These are phyloP conservation scores for Didymella pinodella DNA, from an alignment of 2,329 filamentous ascomycete species.

Conservation along the genomic window DNA sequence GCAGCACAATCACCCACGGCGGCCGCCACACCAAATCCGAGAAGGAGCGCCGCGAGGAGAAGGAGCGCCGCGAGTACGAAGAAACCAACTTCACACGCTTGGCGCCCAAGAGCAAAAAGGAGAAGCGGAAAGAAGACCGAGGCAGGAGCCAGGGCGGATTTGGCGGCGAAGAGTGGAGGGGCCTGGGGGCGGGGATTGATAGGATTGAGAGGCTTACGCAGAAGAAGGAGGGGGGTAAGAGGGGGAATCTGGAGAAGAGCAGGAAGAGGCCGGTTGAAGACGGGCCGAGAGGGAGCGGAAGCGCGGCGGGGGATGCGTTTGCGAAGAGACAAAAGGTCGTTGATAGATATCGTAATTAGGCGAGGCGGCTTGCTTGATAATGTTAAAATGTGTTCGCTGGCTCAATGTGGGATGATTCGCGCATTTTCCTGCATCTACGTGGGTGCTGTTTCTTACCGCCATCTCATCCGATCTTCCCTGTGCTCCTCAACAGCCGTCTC, in stretches of 20 bases:
- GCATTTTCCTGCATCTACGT: background rate
- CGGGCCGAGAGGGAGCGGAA: slow-evolving; percentile 71
- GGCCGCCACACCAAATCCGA: slow-evolving; percentile 82
- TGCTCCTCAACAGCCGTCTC: background rate
- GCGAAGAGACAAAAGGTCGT: slow-evolving; percentile 56
- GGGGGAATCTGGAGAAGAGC: slow-evolving; percentile 77
- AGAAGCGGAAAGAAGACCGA: slow-evolving; percentile 69
- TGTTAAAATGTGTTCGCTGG: background rate
- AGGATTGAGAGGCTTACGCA: slow-evolving; percentile 84
- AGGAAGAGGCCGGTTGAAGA: slow-evolving; percentile 81
- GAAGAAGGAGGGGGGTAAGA: slow-evolving; percentile 61
- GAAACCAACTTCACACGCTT: slow-evolving; percentile 90
- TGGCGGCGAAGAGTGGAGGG: slow-evolving; percentile 93
- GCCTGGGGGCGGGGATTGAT: slow-evolving; percentile 83
- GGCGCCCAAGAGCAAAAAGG: slow-evolving; percentile 88
- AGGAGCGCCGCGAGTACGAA: slow-evolving; percentile 84
- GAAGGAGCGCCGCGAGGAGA: slow-evolving; percentile 77
- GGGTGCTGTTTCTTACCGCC: background rate
- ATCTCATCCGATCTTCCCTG: background rate
- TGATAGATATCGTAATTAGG: slow-evolving; percentile 37
- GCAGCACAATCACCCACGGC: slow-evolving; percentile 81
- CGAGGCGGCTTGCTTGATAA: background rate
- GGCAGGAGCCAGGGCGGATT: slow-evolving; percentile 62
- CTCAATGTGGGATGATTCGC: background rate
- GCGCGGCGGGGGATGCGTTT: slow-evolving; percentile 76